Evolutionary conservation across 805 yeast species (phyloP).

Genomic region (Priceomyces fermenticarens): DNA sequence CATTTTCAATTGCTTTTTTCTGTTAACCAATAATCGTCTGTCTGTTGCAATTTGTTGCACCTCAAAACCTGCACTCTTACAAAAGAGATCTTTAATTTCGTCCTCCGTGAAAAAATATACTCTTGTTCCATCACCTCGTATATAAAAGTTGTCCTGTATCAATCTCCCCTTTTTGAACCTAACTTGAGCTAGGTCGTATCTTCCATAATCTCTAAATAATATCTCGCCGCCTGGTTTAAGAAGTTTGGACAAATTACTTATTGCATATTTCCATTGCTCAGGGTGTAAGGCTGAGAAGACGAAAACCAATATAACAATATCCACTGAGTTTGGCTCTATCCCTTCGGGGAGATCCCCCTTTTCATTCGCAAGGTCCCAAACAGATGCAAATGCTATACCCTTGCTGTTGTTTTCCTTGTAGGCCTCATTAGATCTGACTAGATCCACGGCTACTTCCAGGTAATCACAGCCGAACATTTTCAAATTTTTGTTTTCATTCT

Average conservation of each 20-base stretch:
- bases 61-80: constrained; percentile 44
- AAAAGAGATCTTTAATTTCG: constrained; percentile 73
- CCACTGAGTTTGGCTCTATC: constrained; percentile 76
- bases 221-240: constrained; percentile 93
- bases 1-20: constrained; percentile 92
- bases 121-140: constrained; percentile 96
- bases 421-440: constrained; percentile 64
- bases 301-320: constrained; percentile 91
- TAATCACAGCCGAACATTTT: constrained; percentile 84
- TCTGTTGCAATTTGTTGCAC: constrained; percentile 84
- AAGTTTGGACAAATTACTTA: constrained; percentile 62
- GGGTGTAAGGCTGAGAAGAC: constrained; percentile 93
- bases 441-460: constrained; percentile 82
- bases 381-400: constrained; percentile 70
- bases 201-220: constrained; percentile 89
- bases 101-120: constrained; percentile 97
- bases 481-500: constrained; percentile 76
- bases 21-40: constrained; percentile 82
- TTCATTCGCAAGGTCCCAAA: constrained; percentile 91
- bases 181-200: constrained; percentile 94
- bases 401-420: constrained; percentile 50
- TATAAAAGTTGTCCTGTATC: constrained; percentile 89
- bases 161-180: constrained; percentile 86
- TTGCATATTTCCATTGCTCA: constrained; percentile 82
- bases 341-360: constrained; percentile 78